These are phyloP conservation scores for Vanderwaltozyma verrucispora DNA, from an alignment of 805 yeast species.

Conservation along the genomic window DNA sequence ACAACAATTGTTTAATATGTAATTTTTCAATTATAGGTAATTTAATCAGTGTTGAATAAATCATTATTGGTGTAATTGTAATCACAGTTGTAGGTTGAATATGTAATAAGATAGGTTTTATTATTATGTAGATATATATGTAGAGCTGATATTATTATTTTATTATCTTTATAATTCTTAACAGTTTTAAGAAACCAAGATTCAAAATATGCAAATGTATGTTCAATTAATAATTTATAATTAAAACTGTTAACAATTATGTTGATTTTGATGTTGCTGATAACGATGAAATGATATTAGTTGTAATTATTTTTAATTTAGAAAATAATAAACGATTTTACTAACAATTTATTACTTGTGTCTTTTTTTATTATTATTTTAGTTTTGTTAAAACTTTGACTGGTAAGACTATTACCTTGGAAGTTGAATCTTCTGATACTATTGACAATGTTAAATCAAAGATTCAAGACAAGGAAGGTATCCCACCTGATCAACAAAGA, in stretches of 20 bases:
- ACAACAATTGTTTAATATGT: too few relatives aligned
- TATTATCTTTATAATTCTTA: too few relatives aligned
- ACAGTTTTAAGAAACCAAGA: conserved; percentile 1
- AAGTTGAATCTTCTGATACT: conserved; percentile 98
- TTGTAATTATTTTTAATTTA: not conserved
- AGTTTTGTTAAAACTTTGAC: conserved; percentile 78
- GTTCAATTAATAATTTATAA: conserved; percentile 1
- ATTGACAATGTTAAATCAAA: conserved; percentile 97
- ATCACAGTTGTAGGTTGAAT: too few relatives aligned
- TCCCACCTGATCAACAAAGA: conserved; percentile 99
- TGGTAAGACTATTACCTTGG: conserved; percentile 94
- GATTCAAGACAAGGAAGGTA: conserved; percentile 99
- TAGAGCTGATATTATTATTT: not conserved
- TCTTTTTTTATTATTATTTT: not conserved
- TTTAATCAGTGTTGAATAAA: too few relatives aligned
- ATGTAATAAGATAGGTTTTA: too few relatives aligned
- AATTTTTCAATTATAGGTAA: too few relatives aligned
- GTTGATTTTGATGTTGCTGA: not conserved
- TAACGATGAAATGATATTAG: not conserved
- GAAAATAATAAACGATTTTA: too few relatives aligned
- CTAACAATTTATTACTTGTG: not conserved
- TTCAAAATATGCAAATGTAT: conserved; percentile 14
- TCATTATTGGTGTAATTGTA: too few relatives aligned
- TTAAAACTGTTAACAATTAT: not conserved
- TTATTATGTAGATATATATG: not conserved